Base-by-base conservation (phyloP, 192 early-diverging fungal species). In the Linnemannia exigua region DNA sequence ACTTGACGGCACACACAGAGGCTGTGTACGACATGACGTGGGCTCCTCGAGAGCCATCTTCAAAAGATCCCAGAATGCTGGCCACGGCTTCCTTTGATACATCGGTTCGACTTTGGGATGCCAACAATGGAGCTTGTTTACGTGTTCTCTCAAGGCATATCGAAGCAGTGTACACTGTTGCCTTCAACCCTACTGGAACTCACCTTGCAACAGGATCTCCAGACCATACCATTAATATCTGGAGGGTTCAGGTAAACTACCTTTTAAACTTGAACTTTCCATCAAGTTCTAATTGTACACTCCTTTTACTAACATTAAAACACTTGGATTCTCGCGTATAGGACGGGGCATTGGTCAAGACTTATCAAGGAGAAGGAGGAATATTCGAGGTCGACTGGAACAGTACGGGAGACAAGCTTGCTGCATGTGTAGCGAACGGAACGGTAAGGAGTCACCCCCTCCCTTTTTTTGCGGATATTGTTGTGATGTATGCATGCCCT, bases 101-200 rank as follows among this genome's bases (percentile, higher is more conserved):
- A 12, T 94, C 95, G 3, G 91, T 96, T 46, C 91, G 96, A 33
- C 75, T 99, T 17, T 99, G 98, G 98, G 97, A 99, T 89, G 93
- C 94, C 3, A 85, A 90, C 20, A 90, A 89, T 22, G 92, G 91
- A 33, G 82, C 89, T 0, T 96, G 95, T 80, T 44, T 96, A 33
- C 93, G 94, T 33, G 91, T 93, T 0, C 88, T 97, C 22, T 87
- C 90, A n/a, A 90, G 90, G 11, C 96, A 97, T 84, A 84, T 91
- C 1, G 92, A 92, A 79, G 91, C 94, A 36, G 94, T 97, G 7
- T 92, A 94, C 67, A 92, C 91, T 17, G 87, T 96, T 9, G 89
- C 95, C 15, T 98, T 97, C 82, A 97, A 92, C 75, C 91, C 95
- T 8, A 91, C 95, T 84, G 96, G 95, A 7, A 86, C 88, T 3